Evolutionary conservation across 2,329 filamentous ascomycete genomes (phyloP), one percentile per base, ranked within the genome.

Genomic region (Pseudocercospora musae): DNA sequence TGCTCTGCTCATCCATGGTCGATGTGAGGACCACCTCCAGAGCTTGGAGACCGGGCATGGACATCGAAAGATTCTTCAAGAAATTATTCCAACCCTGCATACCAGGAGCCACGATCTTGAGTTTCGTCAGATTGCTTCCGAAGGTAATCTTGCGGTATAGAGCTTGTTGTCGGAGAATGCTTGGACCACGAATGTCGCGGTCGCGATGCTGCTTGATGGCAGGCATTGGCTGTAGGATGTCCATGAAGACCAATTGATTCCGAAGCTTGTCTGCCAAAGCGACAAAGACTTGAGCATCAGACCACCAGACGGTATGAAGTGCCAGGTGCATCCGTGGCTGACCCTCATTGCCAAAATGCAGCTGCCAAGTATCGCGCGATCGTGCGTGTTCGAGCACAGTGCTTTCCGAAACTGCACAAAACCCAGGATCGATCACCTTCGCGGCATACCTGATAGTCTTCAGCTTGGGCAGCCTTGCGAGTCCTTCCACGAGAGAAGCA

Each of bases 371-470:
- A 29, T 59, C 57, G 13, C 46, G 44, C 21, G 48, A 21, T 37
- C 31, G 33, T 13, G 57, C 57, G 23, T 59, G 57, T 20, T 27
- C 44, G 44, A 59, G 18, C 27, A 59, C 27, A 9, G 57, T 50
- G 5, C 13, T 21, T 23, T 48, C n/a, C 4, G 46, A 40, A 5
- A 59, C 57, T 15, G 44, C 46, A 27, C 57, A 59, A 20, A 52
- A 59, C 2, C 57, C 57, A 27, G 46, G 57, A 7, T 59, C 57
- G 4, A 25, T 75, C 18, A 33, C 18, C 10, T 7, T n/a, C 8
- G n/a, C 57, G 9, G 57, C 18, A 21, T 59, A 59, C 7, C 29
- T 50, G 7, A 59, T 27, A 1, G 57, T 53, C 11, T 18, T 48
- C 44, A 53, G 15, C 18, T 37, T 48, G 7, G 46, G 46, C n/a